Evolutionary conservation across 2,329 filamentous ascomycete genomes (phyloP), one percentile per base, ranked within the genome.

Genomic region (Cladophialophora yegresii): DNA sequence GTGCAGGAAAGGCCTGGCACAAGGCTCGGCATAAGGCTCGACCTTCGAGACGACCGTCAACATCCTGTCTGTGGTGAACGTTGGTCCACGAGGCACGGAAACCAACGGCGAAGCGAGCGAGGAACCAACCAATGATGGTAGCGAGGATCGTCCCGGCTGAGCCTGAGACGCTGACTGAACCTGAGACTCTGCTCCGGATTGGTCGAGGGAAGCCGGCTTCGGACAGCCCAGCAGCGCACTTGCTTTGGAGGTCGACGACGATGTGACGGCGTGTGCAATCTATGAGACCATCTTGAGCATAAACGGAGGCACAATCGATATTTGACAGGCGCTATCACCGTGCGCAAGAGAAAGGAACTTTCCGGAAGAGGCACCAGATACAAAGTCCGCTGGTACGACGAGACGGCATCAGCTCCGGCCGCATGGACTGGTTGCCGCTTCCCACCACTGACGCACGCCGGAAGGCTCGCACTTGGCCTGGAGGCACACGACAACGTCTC

Each of bases 401-500:
- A 28, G 6, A 28, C 36, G n/a, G 16, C 36, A 43, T 20, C 36
- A 43, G 16, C n/a, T 43, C 13, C 16, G n/a, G 16, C 36, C 16
- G 36, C 36, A 43, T 43, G 16, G 36, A 3, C 30, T 58, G 32
- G 12, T 22, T 16, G 45, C 47, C 12, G 22, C 16, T 16, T 53
- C 13, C 57, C 45, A 43, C 28, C 32, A 13, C 20, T 30, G 13
- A 26, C 22, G n/a, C 30, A 59, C 33, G 20, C 33, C 22, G n/a
- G 45, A 32, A 32, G 20, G 32, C 40, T 47, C 23, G 23, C 40
- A 26, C 57, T 36, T 26, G 45, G 4, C n/a, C n/a, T 7, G 23
- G 7, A 20, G 22, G 57, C 30, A 59, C 57, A 53, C 57, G 57
- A 59, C 57, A 51, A 28, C 13, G 22, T 12, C 12, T 16, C 45